Base-by-base conservation (phyloP, 78 protist genomes). In the Salpingoeca rosetta region DNA sequence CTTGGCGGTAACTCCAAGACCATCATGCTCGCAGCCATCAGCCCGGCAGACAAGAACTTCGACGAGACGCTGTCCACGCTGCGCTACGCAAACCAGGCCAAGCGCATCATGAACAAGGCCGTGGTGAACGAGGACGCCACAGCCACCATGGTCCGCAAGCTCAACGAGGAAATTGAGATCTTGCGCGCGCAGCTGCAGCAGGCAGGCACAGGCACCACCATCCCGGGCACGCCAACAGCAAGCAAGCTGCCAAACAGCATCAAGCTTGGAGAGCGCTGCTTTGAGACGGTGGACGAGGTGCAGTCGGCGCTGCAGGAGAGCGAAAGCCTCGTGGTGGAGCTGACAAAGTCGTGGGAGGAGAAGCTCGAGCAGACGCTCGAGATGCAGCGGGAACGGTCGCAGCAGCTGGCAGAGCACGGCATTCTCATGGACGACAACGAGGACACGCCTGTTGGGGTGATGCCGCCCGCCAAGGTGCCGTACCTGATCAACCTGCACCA, bases 41-140 rank as follows among this genome's bases (percentile, higher is more conserved):
- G 87, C 36, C 96, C 96, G 10, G 88, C 94, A 25, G 88, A 79
- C 76, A 45, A 26, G 86, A 83, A 92, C 89, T 90, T 36, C 39
- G 97, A 93, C n/a, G 97, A 95, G 83, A 85, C 97, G n/a, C 87
- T 97, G 45, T 76, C 89, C 76, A 97, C 98, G 35, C 95, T 97
- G 41, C 94, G 96, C 56, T 97, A 93, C 97, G 86, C 80, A 3
- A 94, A 94, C 77, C 73, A 93, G 1, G 97, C 96, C 24, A 97
- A 97, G 88, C 79, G 90, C 85, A 95, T 96, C 65, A 86, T 90
- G 84, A 93, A 91, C 81, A 79, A 86, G 38, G 94, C 84, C 31
- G 75, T 81, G 3, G 75, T 81, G 35, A 81, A 81, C 42, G 84
- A 81, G 31, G 74, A 51, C 28, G 38, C 65, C 27, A n/a, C 36